Evolutionary conservation across 768 basidiomycete species (phyloP).

Genomic region (Kwoniella sp.): DNA sequence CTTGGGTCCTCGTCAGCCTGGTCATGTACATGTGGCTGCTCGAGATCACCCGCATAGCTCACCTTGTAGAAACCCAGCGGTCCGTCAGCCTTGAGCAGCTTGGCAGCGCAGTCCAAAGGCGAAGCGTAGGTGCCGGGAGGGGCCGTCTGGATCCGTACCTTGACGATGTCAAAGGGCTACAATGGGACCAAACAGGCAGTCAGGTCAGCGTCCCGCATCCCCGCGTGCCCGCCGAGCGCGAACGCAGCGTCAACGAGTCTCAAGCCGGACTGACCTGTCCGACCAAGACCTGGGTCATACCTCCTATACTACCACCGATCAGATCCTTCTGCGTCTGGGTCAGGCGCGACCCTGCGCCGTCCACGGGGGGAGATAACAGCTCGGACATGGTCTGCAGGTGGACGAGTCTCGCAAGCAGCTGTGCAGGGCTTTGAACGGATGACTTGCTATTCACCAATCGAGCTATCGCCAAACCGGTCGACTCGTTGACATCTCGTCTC

Average conservation of each 20-base stretch:
- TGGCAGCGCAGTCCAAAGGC: constrained; percentile 84
- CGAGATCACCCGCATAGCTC: too few relatives aligned
- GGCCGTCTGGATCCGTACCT: constrained; percentile 88
- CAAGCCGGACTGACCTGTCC: constrained; percentile 26
- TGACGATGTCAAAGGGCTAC: constrained; percentile 93
- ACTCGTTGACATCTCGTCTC: too few relatives aligned
- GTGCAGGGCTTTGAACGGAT: neutral
- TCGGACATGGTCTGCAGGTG: constrained; percentile 39
- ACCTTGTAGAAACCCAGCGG: constrained; percentile 95
- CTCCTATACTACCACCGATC: constrained; percentile 83
- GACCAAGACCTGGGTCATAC: constrained; percentile 64
- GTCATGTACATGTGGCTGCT: neutral
- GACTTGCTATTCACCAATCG: neutral
- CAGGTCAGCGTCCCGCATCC: too few relatives aligned
- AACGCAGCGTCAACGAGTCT: neutral
- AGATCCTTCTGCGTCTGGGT: constrained; percentile 70
- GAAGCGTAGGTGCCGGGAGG: constrained; percentile 81
- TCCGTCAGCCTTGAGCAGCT: constrained; percentile 83
- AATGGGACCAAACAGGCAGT: too few relatives aligned
- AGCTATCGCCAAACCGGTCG: too few relatives aligned
- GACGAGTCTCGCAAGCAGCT: neutral
- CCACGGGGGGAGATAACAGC: constrained; percentile 35
- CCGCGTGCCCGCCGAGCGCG: neutral
- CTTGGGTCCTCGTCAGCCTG: constrained; percentile 52
- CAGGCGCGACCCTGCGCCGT: constrained; percentile 24